Percentiles rank a stretch among this genome's conserved stretches.
Evolutionary conservation across 768 basidiomycete species (phyloP).

Genomic region (Suillus occidentalis): DNA sequence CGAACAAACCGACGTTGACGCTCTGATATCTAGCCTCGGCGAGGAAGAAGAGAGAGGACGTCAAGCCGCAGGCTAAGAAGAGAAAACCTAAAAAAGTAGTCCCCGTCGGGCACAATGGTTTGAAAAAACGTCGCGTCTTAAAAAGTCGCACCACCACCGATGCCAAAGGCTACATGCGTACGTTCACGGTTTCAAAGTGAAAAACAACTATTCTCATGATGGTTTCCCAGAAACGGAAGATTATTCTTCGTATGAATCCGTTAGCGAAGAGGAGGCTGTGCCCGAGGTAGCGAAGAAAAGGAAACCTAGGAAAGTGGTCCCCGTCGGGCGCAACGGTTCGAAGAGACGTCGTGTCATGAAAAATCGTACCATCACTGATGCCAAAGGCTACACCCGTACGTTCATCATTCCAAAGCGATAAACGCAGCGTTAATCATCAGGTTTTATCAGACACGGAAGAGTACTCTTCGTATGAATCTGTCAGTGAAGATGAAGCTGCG

Average conservation of each 20-base stretch:
- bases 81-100: conserved; percentile 29
- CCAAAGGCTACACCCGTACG: conserved; percentile 75
- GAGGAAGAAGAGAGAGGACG: conserved; percentile 26
- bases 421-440: conserved; percentile 2
- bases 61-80: conserved; percentile 36
- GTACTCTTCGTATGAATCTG: conserved; percentile 80
- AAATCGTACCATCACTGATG: conserved; percentile 53
- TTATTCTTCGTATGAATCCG: conserved; percentile 80
- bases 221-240: conserved; percentile 62
- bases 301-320: conserved; percentile 53
- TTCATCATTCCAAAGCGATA: conserved; percentile 10
- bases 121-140: conserved; percentile 69
- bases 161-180: conserved; percentile 75
- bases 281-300: conserved; percentile 18
- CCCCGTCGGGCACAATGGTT: conserved; percentile 72
- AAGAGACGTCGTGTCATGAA: conserved; percentile 71
- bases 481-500: conserved; percentile 54
- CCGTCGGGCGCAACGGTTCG: conserved; percentile 74
- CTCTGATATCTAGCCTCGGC: conserved; percentile 25
- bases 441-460: conserved; percentile 62
- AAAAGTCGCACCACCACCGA: conserved; percentile 58
- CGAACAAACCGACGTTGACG: conserved; percentile 29
- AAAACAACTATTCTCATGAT: conserved; percentile 1
- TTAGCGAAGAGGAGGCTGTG: conserved; percentile 54
- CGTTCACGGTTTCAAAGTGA: conserved; percentile 19